A percentile compares a stretch with the other conserved stretches of the same genome.
phyloP scores from a whole-genome alignment of 352 stramenopile genomes.

The Phytophthora chlamydospora region DNA sequence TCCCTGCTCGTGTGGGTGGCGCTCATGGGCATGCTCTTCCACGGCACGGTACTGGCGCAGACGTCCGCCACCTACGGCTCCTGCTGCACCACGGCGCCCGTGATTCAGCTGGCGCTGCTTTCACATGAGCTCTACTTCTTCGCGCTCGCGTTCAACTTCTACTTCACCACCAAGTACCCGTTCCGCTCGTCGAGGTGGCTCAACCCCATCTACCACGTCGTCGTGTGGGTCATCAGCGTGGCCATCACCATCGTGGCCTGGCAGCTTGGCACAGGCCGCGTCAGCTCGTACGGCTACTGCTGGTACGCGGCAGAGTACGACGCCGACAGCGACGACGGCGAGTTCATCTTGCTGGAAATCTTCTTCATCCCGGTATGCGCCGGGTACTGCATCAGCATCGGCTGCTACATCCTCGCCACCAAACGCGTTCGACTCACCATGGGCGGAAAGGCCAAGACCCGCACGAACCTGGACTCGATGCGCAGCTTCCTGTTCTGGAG shows the following conservation, averaged over 20 bases:
- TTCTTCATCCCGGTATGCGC: conserved; percentile 66
- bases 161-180: conserved; percentile 89
- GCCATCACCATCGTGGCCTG: conserved; percentile 61
- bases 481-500: conserved; percentile 77
- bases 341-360: conserved; percentile 67
- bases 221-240: conserved; percentile 64
- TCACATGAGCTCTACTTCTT: conserved; percentile 89
- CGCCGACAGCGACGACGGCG: conserved; percentile 39
- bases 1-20: conserved; percentile 83
- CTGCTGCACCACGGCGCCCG: conserved; percentile 66
- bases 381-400: conserved; percentile 74
- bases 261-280: conserved; percentile 43
- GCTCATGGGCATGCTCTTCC: conserved; percentile 81
- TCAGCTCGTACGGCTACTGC: conserved; percentile 85
- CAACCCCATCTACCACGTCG: conserved; percentile 69
- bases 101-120: conserved; percentile 76
- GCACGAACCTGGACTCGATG: conserved; percentile 83
- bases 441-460: conserved; percentile 46
- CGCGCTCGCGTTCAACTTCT: conserved; percentile 85
- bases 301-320: conserved; percentile 63
- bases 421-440: conserved; percentile 72
- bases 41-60: conserved; percentile 71
- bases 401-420: conserved; percentile 74
- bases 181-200: conserved; percentile 81
- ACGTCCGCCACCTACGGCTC: conserved; percentile 48